Conservation (phyloP, 179 eudicot species). For the Corrigiola litoralis region DNA sequence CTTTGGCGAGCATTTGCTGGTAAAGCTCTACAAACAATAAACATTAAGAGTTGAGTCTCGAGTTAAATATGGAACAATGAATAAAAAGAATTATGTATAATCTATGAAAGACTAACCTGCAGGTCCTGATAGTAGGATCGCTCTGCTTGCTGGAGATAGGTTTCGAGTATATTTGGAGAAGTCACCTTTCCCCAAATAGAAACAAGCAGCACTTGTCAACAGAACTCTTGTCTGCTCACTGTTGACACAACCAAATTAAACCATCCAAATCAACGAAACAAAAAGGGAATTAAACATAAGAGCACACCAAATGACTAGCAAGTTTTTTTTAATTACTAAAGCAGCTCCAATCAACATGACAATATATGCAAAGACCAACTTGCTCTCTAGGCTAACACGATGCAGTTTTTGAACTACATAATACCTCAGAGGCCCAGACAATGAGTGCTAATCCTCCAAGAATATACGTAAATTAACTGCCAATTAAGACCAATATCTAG, state of each 20-base stretch:
- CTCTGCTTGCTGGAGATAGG: slow-evolving; percentile 83
- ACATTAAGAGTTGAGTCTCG: slow-evolving; percentile 4
- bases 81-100: not conserved
- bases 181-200: slow-evolving; percentile 77
- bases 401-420: too few species aligned
- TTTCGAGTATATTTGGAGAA: slow-evolving; percentile 82
- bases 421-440: too few species aligned
- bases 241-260: slow-evolving; percentile 19
- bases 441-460: too few species aligned
- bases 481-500: too few species aligned
- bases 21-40: slow-evolving; percentile 51
- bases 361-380: too few species aligned
- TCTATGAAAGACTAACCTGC: slow-evolving; percentile 51
- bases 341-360: too few species aligned
- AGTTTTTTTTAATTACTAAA: too few species aligned
- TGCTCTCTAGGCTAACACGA: too few species aligned
- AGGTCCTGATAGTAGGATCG: slow-evolving; percentile 86
- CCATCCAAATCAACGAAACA: not conserved
- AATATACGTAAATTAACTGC: too few species aligned
- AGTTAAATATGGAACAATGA: not conserved
- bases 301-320: not conserved
- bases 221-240: slow-evolving; percentile 79
- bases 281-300: too few species aligned
- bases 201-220: slow-evolving; percentile 90
- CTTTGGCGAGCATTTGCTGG: slow-evolving; percentile 89